phyloP scores from a whole-genome alignment of 768 basidiomycete genomes.

The Hysterangium stoloniferum region DNA sequence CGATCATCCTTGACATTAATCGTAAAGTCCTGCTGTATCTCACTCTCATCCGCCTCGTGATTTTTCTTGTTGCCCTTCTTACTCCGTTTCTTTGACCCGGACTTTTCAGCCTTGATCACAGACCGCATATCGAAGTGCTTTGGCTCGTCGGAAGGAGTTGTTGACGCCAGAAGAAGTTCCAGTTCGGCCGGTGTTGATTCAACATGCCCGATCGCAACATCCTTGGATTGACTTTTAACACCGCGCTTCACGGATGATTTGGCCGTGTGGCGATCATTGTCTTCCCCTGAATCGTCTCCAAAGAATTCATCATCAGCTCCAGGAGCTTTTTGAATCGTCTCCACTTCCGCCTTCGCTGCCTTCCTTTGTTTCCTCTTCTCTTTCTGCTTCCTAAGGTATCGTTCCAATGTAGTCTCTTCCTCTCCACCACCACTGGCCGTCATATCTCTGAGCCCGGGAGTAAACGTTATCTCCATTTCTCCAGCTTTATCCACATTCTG shows the following conservation, averaged over 20 bases:
- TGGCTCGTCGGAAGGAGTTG: conserved; percentile 44
- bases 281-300: conserved; percentile 40
- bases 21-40: conserved; percentile 72
- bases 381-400: conserved; percentile 81
- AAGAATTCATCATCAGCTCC: conserved; percentile 69
- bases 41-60: conserved; percentile 38
- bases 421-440: conserved; percentile 34
- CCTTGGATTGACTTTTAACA: conserved; percentile 9
- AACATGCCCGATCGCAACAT: conserved; percentile 23
- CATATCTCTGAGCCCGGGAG: conserved; percentile 63
- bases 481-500: conserved; percentile 41
- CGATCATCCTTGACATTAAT: conserved; percentile 84
- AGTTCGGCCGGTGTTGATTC: conserved; percentile 58
- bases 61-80: conserved; percentile 38
- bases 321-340: conserved; percentile 19
- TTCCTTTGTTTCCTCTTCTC: conserved; percentile 83
- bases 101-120: conserved; percentile 81
- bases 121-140: conserved; percentile 89
- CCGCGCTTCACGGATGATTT: conserved; percentile 13
- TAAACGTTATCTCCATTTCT: conserved; percentile 95
- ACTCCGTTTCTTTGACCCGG: conserved; percentile 29
- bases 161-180: conserved; percentile 50
- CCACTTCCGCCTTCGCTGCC: conserved; percentile 34
- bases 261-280: conserved; percentile 16
- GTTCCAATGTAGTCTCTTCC: conserved; percentile 85